Evolutionary conservation across 2,329 filamentous ascomycete genomes (phyloP), one percentile per base, ranked within the genome.

Genomic region (Microdochium nivale): DNA sequence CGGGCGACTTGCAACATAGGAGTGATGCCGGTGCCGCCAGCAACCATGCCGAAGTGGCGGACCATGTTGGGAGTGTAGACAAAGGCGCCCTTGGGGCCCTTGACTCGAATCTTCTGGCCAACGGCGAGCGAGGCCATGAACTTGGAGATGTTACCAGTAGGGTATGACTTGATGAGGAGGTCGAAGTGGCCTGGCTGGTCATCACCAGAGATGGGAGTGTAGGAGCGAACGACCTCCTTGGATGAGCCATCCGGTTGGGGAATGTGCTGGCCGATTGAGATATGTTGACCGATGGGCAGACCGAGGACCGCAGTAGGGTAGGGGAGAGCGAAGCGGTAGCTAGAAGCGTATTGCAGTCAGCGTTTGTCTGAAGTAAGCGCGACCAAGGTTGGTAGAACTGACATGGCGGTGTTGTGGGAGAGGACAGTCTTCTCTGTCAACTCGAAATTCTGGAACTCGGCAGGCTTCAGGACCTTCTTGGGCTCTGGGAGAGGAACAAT

Each of bases 401-500:
- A 90, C 87, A 99, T 96, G 70, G 92, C 91, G 54, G 95, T 92
- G 78, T 99, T 99, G 82, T 97, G 94, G 30, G 92, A 96, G 64
- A 97, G 86, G 59, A 95, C 80, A 14, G 86, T 97, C 82, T 96
- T 97, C 72, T 97, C 89, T 70, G 87, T 86, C 61, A 99, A 85
- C 68, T 89, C 86, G 67, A 96, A 96, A 53, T 95, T 82, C 69
- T 96, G 90, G 80, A 96, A 96, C 49, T 79, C 78, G 60, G 85
- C 83, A 30, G 91, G 90, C 74, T 92, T 92, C 61, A 99, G 81
- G 58, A 94, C 85, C 71, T 88, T 90, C 69, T 86, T 83, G 56
- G 84, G 78, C 67, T 84, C 89, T 90, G 68, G 25, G 23, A 43
- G 43, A 50, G 49, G 5, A 23, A 44, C n/a, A 21, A 49, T 62